Evolutionary conservation across 2,329 filamentous ascomycete genomes (phyloP).

Genomic region (Talaromyces sp.): DNA sequence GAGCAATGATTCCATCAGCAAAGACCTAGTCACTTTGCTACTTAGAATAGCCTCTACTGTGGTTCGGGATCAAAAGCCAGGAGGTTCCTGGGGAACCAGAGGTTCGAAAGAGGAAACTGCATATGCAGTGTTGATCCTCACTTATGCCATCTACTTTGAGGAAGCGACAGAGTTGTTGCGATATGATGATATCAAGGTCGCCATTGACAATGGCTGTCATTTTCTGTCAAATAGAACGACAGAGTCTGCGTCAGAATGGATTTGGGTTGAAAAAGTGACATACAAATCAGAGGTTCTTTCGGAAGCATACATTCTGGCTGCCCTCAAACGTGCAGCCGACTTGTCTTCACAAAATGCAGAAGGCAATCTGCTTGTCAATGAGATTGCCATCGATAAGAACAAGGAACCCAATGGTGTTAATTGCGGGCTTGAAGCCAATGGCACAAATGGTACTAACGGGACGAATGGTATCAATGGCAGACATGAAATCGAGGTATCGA

Average conservation of each 20-base stretch:
- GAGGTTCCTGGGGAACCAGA: slow-evolving; percentile 18
- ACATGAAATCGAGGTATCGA: neutral
- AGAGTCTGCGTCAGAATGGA: slow-evolving; percentile 12
- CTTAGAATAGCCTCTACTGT: slow-evolving; percentile 1
- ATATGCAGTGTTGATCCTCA: slow-evolving; percentile 18
- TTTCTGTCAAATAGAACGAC: neutral
- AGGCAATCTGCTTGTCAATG: neutral
- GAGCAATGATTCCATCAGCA: neutral
- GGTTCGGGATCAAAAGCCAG: slow-evolving; percentile 12
- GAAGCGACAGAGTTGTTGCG: neutral
- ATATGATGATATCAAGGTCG: neutral
- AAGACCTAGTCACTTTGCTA: slow-evolving; percentile 7
- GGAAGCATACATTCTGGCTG: slow-evolving; percentile 27
- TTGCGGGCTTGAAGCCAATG: neutral
- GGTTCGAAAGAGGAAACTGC: slow-evolving; percentile 20
- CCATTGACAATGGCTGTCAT: neutral
- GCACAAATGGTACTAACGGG: neutral
- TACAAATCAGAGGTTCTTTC: slow-evolving; percentile 20
- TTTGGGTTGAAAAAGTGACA: slow-evolving; percentile 23
- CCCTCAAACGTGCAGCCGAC: slow-evolving; percentile 15
- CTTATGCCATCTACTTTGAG: slow-evolving; percentile 8
- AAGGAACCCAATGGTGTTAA: neutral
- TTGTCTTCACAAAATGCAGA: neutral
- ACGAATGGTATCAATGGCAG: neutral
- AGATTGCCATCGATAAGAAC: neutral